Base-by-base conservation (phyloP, 2,329 filamentous ascomycete genomes). In the Xylaria arbuscula region DNA sequence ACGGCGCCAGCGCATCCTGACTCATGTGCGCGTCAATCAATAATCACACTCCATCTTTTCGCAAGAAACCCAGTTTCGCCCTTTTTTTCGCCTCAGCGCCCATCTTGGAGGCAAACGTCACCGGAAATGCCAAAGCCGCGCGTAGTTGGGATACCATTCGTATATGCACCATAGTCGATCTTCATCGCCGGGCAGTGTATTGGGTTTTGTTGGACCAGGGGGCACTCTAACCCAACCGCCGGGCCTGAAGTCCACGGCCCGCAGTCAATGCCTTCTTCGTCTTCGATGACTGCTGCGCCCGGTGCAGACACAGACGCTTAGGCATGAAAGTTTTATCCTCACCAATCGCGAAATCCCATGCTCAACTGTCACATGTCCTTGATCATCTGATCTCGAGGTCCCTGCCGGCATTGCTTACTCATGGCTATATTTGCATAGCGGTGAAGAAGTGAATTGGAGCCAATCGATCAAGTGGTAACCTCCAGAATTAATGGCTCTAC, bases 1-100 rank as follows among this genome's bases (percentile, higher is more conserved):
- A 55, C 45, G 45, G 22, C 47, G 62, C 66, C 68, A 70, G 61
- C 68, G 65, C 68, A 70, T 24, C 28, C 57, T 70, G 68, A 70
- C 61, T 70, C 68, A 70, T 36, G n/a, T n/a, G 50, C 22, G 24
- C 47, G 17, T 38, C 36, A 28, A 40, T 45, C 57, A 54, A 42
- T 42, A 13, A 55, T 40, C 59, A 13, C 24, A 38, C 53, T 59
- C 22, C 11, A 38, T 50, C 22, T 45, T 53, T 36, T 17, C 17
- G 54, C 47, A 48, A 24, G 24, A 66, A 48, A 22, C 3, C 24
- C 17, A 17, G 36, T 32, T 40, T 60, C 19, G 22, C 36, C 40
- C 28, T 3, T 51, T 24, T 24, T 22, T 47, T 54, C 57, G 58
- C 62, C 48, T 59, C 65, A 24, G 32, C 28, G 34, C 24, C 24